A percentile compares a stretch with the other conserved stretches of the same genome.
Evolutionary conservation across 139 green algal genomes (phyloP).

Genomic region (Chlorella ohadii): DNA sequence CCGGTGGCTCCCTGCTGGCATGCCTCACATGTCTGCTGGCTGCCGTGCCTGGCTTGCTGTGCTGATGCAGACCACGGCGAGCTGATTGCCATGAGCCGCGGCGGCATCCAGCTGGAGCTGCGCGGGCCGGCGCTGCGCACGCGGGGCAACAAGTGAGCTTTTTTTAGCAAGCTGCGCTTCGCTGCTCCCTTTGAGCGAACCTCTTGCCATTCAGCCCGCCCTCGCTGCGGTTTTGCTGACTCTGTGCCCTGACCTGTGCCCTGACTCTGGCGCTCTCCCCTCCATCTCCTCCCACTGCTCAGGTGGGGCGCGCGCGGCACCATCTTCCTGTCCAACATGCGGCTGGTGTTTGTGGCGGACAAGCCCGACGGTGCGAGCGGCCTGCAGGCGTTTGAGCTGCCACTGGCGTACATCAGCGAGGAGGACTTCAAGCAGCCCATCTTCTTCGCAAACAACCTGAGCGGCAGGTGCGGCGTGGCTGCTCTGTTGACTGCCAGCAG

Average conservation of each 20-base stretch:
- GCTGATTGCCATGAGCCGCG: slow-evolving; percentile 62
- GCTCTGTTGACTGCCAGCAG: too few relatives aligned
- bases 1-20: too few relatives aligned
- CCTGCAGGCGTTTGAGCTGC: slow-evolving; percentile 86
- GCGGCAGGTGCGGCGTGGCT: slow-evolving; percentile 43
- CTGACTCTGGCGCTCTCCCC: too few relatives aligned
- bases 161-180: too few relatives aligned
- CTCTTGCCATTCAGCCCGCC: too few relatives aligned
- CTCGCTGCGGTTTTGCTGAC: too few relatives aligned
- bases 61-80: slow-evolving; percentile 58
- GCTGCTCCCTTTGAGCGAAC: too few relatives aligned
- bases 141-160: slow-evolving; percentile 65
- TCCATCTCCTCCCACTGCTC: not conserved
- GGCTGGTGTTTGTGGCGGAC: slow-evolving; percentile 83
- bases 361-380: slow-evolving; percentile 61
- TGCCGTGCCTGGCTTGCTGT: too few relatives aligned
- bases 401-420: slow-evolving; percentile 83
- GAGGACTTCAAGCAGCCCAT: slow-evolving; percentile 91
- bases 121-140: slow-evolving; percentile 60
- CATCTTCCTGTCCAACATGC: slow-evolving; percentile 65
- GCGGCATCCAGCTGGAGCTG: slow-evolving; percentile 66
- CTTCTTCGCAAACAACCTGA: slow-evolving; percentile 94
- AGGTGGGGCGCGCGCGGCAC: slow-evolving; percentile 42
- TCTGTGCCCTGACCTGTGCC: not conserved
- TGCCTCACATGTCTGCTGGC: too few relatives aligned